Evolutionary conservation across 192 early-diverging fungal genomes (phyloP).

Genomic region (Coemansia sp.): DNA sequence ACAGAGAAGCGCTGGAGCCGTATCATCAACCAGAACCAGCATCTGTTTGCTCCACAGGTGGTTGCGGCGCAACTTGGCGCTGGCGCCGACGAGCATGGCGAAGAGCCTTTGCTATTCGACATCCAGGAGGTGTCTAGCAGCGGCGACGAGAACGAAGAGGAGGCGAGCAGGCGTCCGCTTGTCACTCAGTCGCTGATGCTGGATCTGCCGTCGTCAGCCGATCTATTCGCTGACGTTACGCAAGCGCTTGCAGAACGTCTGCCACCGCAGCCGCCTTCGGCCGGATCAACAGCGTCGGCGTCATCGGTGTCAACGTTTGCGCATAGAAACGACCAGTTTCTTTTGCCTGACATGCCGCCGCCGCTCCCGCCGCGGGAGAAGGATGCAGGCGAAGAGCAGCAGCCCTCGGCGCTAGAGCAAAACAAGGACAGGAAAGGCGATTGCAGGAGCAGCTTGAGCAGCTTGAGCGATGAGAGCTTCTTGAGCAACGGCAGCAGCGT

Average conservation of each 20-base stretch:
- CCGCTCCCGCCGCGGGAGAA: background rate
- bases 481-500: conserved; percentile 8
- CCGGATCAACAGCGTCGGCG: conserved; percentile 24
- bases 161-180: background rate
- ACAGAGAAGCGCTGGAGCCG: conserved; percentile 51
- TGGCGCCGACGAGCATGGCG: background rate
- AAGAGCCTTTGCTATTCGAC: conserved; percentile 3
- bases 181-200: conserved; percentile 35
- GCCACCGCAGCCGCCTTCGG: conserved; percentile 15
- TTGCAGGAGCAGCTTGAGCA: background rate
- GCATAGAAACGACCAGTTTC: conserved; percentile 10
- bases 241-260: conserved; percentile 47
- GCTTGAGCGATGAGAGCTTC: background rate
- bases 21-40: conserved; percentile 51
- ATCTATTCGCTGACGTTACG: conserved; percentile 44
- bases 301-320: conserved; percentile 31
- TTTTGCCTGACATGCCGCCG: conserved; percentile 13
- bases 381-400: background rate
- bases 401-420: background rate
- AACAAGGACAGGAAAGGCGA: background rate
- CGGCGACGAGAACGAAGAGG: background rate
- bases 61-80: conserved; percentile 16
- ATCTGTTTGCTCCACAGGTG: conserved; percentile 30
- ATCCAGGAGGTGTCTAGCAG: conserved; percentile 5
- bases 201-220: conserved; percentile 38